Base-by-base conservation (phyloP, 305 asterid genomes). In the Fraxinus ornus region DNA sequence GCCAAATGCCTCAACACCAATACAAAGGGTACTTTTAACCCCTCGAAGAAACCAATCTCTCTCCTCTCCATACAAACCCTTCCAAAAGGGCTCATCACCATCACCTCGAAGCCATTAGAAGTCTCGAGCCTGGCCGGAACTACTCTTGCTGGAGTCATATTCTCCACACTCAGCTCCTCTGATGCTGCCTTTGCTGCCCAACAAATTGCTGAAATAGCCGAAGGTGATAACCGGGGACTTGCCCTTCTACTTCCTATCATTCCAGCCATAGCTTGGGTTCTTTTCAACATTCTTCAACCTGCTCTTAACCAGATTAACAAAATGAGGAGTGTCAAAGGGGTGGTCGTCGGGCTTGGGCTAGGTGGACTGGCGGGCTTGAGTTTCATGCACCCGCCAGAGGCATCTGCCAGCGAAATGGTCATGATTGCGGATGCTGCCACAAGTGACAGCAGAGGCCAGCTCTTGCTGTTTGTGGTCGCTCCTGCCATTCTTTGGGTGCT, bases 401-500 rank as follows among this genome's bases (percentile, higher is more conserved):
- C 98, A 2, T 83, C 94, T 0, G 95, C 97, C 0, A 89, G 83
- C 17, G 94, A 93, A 72, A 80, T 92, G n/a, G 90, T 91, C 1
- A 86, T 82, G 76, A 37, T 86, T 80, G 95, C 94, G 1, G 97
- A 90, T 81, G 97, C 94, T 2, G 88, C 89, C 17, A 60, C 84
- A 28, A 78, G n/a, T 35, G 99, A 94, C 75, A 92, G 85, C 87
- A 89, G 99, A 89, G 99, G 98, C 5, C 89, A 84, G 85, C 97
- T 95, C 6, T 57, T 95, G 90, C 86, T 94, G 84, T 85, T 94
- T 12, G 99, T 95, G 2, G 90, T 94, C 33, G 19, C 97, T 5
- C 97, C 98, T 55, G 99, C 98, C 15, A 85, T 95, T 72, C 81
- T 64, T 8, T 95, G 99, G 99, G 99, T 95, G 83, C 84, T 85